These are phyloP conservation scores for Berberis thunbergii DNA, from an alignment of 164 flowering plant species.

Conservation along the genomic window DNA sequence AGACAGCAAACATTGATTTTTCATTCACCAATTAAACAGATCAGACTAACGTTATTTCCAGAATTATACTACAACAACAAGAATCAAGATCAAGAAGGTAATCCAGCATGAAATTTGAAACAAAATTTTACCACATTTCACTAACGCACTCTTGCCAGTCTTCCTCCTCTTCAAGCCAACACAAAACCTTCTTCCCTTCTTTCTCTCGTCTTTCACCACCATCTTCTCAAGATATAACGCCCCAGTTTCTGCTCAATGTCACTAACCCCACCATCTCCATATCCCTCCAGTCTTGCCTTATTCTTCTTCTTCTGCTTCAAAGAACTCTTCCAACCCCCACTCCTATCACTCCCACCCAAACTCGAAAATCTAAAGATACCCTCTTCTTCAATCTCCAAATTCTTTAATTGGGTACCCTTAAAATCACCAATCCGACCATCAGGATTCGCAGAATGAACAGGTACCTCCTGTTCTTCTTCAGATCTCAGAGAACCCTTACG, in stretches of 20 bases:
- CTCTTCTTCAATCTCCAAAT: slow-evolving; percentile 5
- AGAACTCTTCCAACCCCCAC: neutral
- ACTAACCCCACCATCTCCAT: neutral
- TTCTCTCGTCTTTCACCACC: slow-evolving; percentile 10
- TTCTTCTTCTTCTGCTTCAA: slow-evolving; percentile 9
- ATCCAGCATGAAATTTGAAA: slow-evolving; percentile 18
- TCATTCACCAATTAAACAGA: no score
- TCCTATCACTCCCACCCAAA: slow-evolving; percentile 10
- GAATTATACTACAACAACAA: no score
- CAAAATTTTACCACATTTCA: slow-evolving; percentile 25
- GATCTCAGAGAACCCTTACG: neutral
- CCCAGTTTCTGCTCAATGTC: slow-evolving; percentile 7
- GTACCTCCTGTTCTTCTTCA: neutral
- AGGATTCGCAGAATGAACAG: neutral
- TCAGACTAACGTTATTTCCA: no score
- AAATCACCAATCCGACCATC: slow-evolving; percentile 3
- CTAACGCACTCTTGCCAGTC: slow-evolving; percentile 26
- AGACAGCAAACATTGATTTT: no score
- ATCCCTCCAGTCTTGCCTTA: slow-evolving; percentile 7
- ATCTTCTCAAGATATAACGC: neutral
- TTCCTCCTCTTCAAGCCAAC: slow-evolving; percentile 49
- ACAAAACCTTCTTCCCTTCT: slow-evolving; percentile 19
- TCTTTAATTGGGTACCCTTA: neutral
- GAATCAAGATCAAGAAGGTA: neutral
- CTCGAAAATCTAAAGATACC: slow-evolving; percentile 65